Conservation (phyloP, 371 early-diverging fungal genomes). For the Mucor circinelloides region DNA sequence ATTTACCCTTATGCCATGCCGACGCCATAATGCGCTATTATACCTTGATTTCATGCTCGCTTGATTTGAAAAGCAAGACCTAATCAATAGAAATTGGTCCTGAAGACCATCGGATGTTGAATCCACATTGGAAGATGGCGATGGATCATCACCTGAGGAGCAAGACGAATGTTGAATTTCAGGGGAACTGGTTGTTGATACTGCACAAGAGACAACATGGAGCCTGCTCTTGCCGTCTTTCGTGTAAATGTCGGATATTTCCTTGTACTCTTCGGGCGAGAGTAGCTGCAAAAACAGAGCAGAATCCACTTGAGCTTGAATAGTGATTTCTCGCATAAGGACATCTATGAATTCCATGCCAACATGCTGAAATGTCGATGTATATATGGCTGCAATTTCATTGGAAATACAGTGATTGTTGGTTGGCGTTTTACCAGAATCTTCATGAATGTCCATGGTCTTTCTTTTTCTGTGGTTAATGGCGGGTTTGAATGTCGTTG, state of each 20-base stretch:
- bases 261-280: conserved; percentile 24
- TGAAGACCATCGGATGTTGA: conserved; percentile 8
- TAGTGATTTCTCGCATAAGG: conserved; percentile 21
- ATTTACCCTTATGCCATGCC: background rate
- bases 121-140: background rate
- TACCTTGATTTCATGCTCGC: conserved; percentile 9
- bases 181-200: conserved; percentile 7
- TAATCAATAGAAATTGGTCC: conserved; percentile 13
- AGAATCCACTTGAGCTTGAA: conserved; percentile 13
- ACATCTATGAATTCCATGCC: conserved; percentile 28
- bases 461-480: background rate
- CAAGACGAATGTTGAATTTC: conserved; percentile 3
- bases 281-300: conserved; percentile 19
- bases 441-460: background rate
- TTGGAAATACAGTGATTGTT: background rate
- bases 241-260: conserved; percentile 12
- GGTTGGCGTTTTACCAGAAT: background rate
- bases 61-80: conserved; percentile 11
- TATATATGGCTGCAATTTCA: conserved; percentile 14
- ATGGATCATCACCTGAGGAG: conserved; percentile 5
- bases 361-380: conserved; percentile 17
- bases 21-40: background rate
- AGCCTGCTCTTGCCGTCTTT: conserved; percentile 7
- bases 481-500: background rate
- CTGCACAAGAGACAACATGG: conserved; percentile 10